Evolutionary conservation across 2,329 filamentous ascomycete genomes (phyloP).

Genomic region (Aspergillus novofumigatus): DNA sequence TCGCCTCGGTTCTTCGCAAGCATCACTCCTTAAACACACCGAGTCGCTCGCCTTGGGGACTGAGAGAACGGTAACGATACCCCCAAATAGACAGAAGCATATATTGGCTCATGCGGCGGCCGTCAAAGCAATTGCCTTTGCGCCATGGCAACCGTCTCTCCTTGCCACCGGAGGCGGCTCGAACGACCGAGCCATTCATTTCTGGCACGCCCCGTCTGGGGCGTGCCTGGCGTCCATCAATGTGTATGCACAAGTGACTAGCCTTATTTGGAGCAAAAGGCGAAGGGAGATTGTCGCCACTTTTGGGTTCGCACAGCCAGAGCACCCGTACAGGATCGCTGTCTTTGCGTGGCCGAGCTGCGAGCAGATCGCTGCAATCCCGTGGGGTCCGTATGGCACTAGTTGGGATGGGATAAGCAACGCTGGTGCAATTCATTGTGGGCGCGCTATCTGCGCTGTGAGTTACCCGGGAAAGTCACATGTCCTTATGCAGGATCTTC

Average conservation of each 20-base stretch:
- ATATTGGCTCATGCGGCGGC: constrained; percentile 77
- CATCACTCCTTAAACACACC: constrained; percentile 21
- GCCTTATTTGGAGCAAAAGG: constrained; percentile 82
- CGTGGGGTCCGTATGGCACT: constrained; percentile 63
- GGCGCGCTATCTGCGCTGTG: constrained; percentile 74
- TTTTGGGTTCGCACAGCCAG: constrained; percentile 87
- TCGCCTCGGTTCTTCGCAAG: constrained; percentile 12
- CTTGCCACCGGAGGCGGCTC: constrained; percentile 89
- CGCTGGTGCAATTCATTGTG: constrained; percentile 31
- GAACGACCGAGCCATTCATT: constrained; percentile 93
- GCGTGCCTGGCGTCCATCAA: constrained; percentile 83
- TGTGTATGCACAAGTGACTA: constrained; percentile 89
- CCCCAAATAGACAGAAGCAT: constrained; percentile 60
- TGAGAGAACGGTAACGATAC: constrained; percentile 47
- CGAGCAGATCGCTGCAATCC: constrained; percentile 75
- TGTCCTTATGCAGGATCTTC: constrained; percentile 16
- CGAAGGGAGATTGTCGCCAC: constrained; percentile 86
- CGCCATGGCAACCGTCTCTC: constrained; percentile 84
- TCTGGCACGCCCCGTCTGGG: constrained; percentile 83
- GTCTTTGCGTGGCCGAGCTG: constrained; percentile 95
- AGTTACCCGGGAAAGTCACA: constrained; percentile 67
- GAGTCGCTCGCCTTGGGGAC: constrained; percentile 27
- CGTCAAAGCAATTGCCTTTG: constrained; percentile 95
- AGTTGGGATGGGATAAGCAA: constrained; percentile 24
- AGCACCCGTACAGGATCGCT: constrained; percentile 83